Conservation (phyloP, 768 basidiomycete genomes). For the Zangia roseola region DNA sequence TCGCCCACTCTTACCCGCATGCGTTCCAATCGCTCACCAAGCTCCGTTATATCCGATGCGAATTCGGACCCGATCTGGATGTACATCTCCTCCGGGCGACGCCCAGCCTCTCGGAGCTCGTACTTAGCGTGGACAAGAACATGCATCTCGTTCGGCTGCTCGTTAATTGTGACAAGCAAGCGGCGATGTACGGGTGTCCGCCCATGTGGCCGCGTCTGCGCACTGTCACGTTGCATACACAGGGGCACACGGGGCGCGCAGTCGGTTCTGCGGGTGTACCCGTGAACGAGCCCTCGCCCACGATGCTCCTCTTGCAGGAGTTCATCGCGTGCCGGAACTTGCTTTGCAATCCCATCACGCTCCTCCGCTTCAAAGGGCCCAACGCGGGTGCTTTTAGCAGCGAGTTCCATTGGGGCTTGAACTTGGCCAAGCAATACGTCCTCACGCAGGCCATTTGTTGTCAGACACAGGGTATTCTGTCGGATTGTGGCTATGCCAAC, state of each 20-base stretch:
- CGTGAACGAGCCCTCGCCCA: conserved; percentile 30
- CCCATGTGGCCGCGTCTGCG: conserved; percentile 31
- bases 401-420: conserved; percentile 32
- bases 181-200: conserved; percentile 24
- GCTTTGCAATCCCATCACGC: conserved; percentile 20
- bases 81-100: conserved; percentile 32
- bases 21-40: conserved; percentile 29
- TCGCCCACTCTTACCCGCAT: conserved; percentile 25
- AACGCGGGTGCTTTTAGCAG: conserved; percentile 27
- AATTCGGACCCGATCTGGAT: conserved; percentile 32
- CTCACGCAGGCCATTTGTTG: conserved; percentile 22
- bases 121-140: conserved; percentile 30
- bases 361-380: conserved; percentile 30
- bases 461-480: conserved; percentile 18
- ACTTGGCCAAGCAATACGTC: conserved; percentile 26
- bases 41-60: conserved; percentile 31
- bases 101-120: conserved; percentile 31
- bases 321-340: conserved; percentile 20
- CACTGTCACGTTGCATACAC: conserved; percentile 30
- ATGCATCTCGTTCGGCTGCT: conserved; percentile 32
- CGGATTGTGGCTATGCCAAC: conserved; percentile 25
- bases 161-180: conserved; percentile 35
- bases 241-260: conserved; percentile 23
- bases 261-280: conserved; percentile 21
- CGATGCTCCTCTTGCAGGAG: conserved; percentile 31